Conservation (phyloP, 1,139 yeast species). For the Yamadazyma membranifaciens region DNA sequence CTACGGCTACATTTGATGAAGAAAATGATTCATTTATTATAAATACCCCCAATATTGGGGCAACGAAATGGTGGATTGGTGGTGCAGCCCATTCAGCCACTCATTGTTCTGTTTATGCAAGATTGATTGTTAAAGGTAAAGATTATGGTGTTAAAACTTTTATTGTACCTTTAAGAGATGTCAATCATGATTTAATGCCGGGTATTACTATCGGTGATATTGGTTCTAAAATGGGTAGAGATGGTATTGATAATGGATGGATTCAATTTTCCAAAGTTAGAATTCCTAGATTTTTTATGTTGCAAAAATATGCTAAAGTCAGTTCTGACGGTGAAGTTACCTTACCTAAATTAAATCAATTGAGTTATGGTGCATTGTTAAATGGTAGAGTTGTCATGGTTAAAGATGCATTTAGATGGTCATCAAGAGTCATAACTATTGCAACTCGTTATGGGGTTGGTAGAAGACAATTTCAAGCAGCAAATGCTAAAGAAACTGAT, state of each 20-base stretch:
- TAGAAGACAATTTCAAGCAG: slow-evolving; percentile 68
- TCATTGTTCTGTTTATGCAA: slow-evolving; percentile 78
- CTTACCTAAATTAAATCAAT: slow-evolving; percentile 78
- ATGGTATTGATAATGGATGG: slow-evolving; percentile 92
- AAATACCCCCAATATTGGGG: slow-evolving; percentile 86
- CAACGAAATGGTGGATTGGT: slow-evolving; percentile 98
- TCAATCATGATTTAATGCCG: slow-evolving; percentile 65
- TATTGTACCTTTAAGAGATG: slow-evolving; percentile 83
- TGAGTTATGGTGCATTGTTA: slow-evolving; percentile 81
- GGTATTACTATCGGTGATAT: slow-evolving; percentile 88
- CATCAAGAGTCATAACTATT: slow-evolving; percentile 77
- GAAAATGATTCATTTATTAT: slow-evolving; percentile 65
- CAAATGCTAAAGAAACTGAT: slow-evolving; percentile 25
- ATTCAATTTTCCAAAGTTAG: slow-evolving; percentile 80
- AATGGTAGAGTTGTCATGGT: slow-evolving; percentile 93
- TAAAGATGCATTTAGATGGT: slow-evolving; percentile 75
- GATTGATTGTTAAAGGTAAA: slow-evolving; percentile 75
- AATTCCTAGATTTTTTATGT: slow-evolving; percentile 81
- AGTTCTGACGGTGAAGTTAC: slow-evolving; percentile 66
- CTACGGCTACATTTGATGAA: slow-evolving; percentile 78
- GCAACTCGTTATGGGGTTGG: slow-evolving; percentile 88
- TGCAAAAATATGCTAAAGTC: slow-evolving; percentile 78
- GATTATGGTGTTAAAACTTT: slow-evolving; percentile 91
- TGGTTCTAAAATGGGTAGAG: slow-evolving; percentile 92
- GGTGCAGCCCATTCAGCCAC: slow-evolving; percentile 96